Base-by-base conservation (phyloP, 2,329 filamentous ascomycete species). In the Niveomyces coronatus region DNA sequence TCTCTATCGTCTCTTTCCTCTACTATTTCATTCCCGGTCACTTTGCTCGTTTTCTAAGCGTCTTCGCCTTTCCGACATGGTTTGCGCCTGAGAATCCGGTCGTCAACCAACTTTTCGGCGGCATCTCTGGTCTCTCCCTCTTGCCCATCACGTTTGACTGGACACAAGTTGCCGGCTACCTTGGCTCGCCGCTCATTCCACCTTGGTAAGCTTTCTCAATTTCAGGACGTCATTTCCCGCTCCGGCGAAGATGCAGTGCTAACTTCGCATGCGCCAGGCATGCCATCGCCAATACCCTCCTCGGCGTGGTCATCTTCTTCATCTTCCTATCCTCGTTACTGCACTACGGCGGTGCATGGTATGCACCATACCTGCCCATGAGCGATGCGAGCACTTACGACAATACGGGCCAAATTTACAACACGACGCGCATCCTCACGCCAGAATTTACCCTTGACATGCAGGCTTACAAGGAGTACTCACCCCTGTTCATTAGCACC, bases 131-230 rank as follows among this genome's bases (percentile, higher is more conserved):
- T 0, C 45, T 86, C 4, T 82, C 76, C 0, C 51, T 86, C 19
- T 59, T 85, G 6, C 81, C 82, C 1, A 74, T 86, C 22, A 85
- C 80, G 0, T 84, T 86, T 50, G 82, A 86, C 61, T 85, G 82
- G 80, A 80, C 78, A 5, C 78, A 84, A 48, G 70, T 85, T 37
- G 69, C 78, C 3, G 82, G 79, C 32, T 85, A 74, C 44, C 65
- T 82, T 36, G 73, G 74, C 20, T 82, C 76, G 9, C 81, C 80
- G 15, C 58, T 85, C 26, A 79, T 84, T 35, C 73, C 79, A 3
- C 81, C 81, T 5, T 85, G 79, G 71, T 74, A 53, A 42, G 66
- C 52, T 9, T 7, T 31, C 3, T 9, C 10, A 3, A 5, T 22
- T 3, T 13, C 29, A 15, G 5, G 2, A 10, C n/a, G n/a, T n/a